Evolutionary conservation across 83 land plant genomes (phyloP).

Genomic region (Picea abies): DNA sequence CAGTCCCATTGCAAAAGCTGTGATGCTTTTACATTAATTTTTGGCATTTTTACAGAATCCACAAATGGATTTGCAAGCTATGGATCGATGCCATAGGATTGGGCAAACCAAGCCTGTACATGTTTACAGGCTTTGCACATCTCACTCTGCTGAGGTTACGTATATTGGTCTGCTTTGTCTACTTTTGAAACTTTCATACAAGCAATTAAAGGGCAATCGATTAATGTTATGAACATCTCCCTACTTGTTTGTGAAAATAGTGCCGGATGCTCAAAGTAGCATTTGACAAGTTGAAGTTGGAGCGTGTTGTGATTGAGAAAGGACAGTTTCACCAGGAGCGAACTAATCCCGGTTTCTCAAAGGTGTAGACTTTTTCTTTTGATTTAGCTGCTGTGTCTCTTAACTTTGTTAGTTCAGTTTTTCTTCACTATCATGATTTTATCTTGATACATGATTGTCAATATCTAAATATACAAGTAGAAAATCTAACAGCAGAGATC

Average conservation of each 20-base stretch:
- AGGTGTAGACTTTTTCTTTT: slow-evolving; percentile 7
- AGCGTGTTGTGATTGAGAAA: slow-evolving; percentile 84
- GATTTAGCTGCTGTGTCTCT: too few relatives aligned
- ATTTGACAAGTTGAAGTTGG: slow-evolving; percentile 71
- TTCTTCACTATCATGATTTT: too few relatives aligned
- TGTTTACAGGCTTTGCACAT: slow-evolving; percentile 86
- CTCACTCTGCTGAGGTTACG: slow-evolving; percentile 74
- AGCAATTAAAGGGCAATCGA: neutral
- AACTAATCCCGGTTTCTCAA: slow-evolving; percentile 17
- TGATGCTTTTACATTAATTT: neutral
- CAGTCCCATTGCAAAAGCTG: neutral
- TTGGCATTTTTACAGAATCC: slow-evolving; percentile 65
- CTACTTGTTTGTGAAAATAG: slow-evolving; percentile 25
- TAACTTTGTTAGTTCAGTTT: too few relatives aligned
- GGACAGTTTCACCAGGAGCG: slow-evolving; percentile 78
- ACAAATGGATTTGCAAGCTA: slow-evolving; percentile 97
- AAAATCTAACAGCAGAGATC: too few relatives aligned
- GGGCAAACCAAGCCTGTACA: slow-evolving; percentile 95
- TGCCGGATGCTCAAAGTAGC: slow-evolving; percentile 79
- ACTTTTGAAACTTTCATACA: neutral
- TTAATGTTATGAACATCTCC: too few relatives aligned
- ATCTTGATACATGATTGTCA: too few relatives aligned
- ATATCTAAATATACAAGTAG: too few relatives aligned
- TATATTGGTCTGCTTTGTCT: neutral
- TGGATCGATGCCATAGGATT: slow-evolving; percentile 97